phyloP scores from a whole-genome alignment of 139 green algal species.

The Tetradesmus obliquus region DNA sequence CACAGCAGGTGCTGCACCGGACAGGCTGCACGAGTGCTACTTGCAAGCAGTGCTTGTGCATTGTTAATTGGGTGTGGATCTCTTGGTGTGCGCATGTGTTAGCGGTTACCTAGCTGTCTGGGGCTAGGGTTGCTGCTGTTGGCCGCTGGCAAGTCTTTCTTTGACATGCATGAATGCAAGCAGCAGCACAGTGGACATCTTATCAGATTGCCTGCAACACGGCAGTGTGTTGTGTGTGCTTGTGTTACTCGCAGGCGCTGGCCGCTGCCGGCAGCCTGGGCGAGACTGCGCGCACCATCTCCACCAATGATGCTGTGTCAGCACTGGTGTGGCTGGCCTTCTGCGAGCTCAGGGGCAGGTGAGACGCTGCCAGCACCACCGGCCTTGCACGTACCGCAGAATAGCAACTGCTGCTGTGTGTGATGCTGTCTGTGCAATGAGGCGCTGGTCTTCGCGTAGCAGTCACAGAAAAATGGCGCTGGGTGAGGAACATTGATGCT shows the following conservation, averaged over 20 bases:
- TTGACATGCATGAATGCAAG: too few relatives aligned
- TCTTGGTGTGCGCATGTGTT: not conserved
- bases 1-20: too few relatives aligned
- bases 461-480: too few relatives aligned
- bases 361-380: not conserved
- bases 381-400: too few relatives aligned
- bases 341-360: constrained; percentile 2
- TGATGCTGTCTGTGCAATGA: too few relatives aligned
- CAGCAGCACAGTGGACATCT: too few relatives aligned
- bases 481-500: too few relatives aligned
- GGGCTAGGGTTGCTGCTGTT: too few relatives aligned
- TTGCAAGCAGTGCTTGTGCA: not conserved
- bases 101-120: too few relatives aligned
- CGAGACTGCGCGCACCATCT: not conserved
- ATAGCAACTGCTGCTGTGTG: not conserved
- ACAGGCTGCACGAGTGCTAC: not conserved
- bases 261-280: not conserved
- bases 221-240: not conserved
- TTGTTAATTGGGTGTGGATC: not conserved
- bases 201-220: too few relatives aligned
- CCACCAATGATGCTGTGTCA: constrained; percentile 34
- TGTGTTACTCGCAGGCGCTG: not conserved
- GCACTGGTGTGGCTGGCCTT: constrained; percentile 28
- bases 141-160: too few relatives aligned
- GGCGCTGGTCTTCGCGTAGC: too few relatives aligned